Conservation (phyloP, 441 rosid species). For the Erodium trifolium region DNA sequence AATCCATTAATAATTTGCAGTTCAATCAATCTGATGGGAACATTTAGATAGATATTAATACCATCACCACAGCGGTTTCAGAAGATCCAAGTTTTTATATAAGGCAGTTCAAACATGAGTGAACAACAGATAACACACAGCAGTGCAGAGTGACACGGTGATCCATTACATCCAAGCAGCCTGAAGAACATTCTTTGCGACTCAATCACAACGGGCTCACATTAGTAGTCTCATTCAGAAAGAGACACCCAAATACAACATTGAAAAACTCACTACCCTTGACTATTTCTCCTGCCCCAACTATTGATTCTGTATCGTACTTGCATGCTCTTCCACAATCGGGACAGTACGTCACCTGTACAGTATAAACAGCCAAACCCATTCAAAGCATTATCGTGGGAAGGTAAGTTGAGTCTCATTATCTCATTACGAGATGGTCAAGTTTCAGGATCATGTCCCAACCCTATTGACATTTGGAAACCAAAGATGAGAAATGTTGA, state of each 20-base stretch:
- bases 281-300: slow-evolving; percentile 33
- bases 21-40: too few species aligned
- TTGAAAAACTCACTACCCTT: slow-evolving; percentile 68
- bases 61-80: too few species aligned
- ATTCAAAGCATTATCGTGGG: background rate
- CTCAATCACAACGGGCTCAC: slow-evolving; percentile 33
- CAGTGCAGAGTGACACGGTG: background rate
- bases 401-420: background rate
- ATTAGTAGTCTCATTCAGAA: slow-evolving; percentile 52
- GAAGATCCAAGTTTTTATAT: too few species aligned
- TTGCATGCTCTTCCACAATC: slow-evolving; percentile 87
- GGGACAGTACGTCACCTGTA: slow-evolving; percentile 87
- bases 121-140: background rate
- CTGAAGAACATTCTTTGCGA: too few species aligned
- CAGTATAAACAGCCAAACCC: background rate
- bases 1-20: too few species aligned
- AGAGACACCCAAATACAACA: slow-evolving; percentile 71
- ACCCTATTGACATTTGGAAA: background rate
- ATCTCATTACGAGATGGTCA: background rate
- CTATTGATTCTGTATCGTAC: slow-evolving; percentile 47
- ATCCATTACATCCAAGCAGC: too few species aligned
- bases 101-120: too few species aligned
- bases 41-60: too few species aligned
- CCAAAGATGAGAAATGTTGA: background rate
- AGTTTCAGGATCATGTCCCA: too few species aligned